Evolutionary conservation across 2,329 filamentous ascomycete species (phyloP), one percentile per base, ranked within the genome.

Genomic region (Fusarium pseudoanthophilum): DNA sequence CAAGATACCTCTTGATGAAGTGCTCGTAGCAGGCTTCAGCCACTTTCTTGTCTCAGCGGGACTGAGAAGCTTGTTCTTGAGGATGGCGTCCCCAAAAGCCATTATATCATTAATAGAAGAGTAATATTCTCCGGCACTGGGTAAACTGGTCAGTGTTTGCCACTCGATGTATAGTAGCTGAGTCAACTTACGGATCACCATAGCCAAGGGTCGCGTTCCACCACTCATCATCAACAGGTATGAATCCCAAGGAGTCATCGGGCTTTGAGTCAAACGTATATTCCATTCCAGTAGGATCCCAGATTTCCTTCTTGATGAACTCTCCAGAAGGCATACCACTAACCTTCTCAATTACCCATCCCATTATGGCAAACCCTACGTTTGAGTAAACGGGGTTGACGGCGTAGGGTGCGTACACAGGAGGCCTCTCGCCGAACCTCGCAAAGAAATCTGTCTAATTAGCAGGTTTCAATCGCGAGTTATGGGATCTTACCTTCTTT

Each of bases 201-300:
- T 55, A 68, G 2, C 68, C 68, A n/a, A 72, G 57, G 1, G 52
- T 68, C 3, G 63, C 63, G 1, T 72, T 72, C 69, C 69, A 72
- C 68, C 63, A 72, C n/a, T 52, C 11, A 5, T 72, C 68, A 7
- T 53, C 21, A 1, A 28, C 11, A 2, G 68, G 43, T 0, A 72
- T 68, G 5, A 72, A 72, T 0, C 69, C 68, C 13, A 72, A 10
- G 2, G 58, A 60, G 20, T 51, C 45, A 20, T 72, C 53, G 4
- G 69, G 69, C 0, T 55, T 51, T 5, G 30, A 15, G 13, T 39
- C 10, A 1, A 34, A 72, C 7, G 69, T 72, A 0, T 72, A 30
- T 0, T 59, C 0, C 69, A 72, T 72, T 7, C 68, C 63, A 0
- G 51, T 56, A 4, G 68, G 63, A 4, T 48, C 53, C 69, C 63